phyloP scores from a whole-genome alignment of 495 filamentous ascomycete species.

The Pseudevernia furfuracea region DNA sequence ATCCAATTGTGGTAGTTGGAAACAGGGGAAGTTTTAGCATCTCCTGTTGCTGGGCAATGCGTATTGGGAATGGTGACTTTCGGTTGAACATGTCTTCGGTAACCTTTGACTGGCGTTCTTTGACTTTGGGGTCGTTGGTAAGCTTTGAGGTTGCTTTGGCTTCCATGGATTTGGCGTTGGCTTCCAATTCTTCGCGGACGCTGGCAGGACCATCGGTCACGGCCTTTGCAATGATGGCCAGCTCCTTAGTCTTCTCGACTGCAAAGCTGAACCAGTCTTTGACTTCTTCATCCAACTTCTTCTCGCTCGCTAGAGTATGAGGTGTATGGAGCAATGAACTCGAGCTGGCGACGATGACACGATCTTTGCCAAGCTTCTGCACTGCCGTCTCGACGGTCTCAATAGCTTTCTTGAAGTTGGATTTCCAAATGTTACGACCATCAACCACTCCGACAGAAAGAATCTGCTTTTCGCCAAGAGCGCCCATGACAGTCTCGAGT shows the following conservation, averaged over 20 bases:
- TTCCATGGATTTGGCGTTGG: slow-evolving; percentile 86
- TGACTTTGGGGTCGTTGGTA: slow-evolving; percentile 94
- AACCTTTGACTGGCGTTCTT: slow-evolving; percentile 84
- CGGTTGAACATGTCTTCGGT: slow-evolving; percentile 81
- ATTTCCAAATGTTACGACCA: slow-evolving; percentile 99
- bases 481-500: slow-evolving; percentile 67
- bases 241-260: slow-evolving; percentile 83
- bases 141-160: slow-evolving; percentile 81
- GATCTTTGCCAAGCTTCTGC: slow-evolving; percentile 89
- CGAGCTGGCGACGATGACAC: slow-evolving; percentile 92
- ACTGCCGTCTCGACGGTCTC: slow-evolving; percentile 80
- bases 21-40: slow-evolving; percentile 87
- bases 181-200: slow-evolving; percentile 78
- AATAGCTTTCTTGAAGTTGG: slow-evolving; percentile 86
- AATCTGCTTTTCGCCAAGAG: slow-evolving; percentile 74
- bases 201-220: slow-evolving; percentile 82
- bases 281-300: slow-evolving; percentile 87
- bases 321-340: slow-evolving; percentile 95
- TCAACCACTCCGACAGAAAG: slow-evolving; percentile 95
- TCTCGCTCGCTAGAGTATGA: slow-evolving; percentile 95
- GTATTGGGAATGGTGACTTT: slow-evolving; percentile 73
- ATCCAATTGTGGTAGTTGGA: slow-evolving; percentile 98
- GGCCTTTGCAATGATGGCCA: slow-evolving; percentile 91
- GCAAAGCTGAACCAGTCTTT: slow-evolving; percentile 98
- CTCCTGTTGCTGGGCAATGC: slow-evolving; percentile 78